Conservation (phyloP, 108 stramenopile genomes). For the Cyclotella choctawhatcheeana region DNA sequence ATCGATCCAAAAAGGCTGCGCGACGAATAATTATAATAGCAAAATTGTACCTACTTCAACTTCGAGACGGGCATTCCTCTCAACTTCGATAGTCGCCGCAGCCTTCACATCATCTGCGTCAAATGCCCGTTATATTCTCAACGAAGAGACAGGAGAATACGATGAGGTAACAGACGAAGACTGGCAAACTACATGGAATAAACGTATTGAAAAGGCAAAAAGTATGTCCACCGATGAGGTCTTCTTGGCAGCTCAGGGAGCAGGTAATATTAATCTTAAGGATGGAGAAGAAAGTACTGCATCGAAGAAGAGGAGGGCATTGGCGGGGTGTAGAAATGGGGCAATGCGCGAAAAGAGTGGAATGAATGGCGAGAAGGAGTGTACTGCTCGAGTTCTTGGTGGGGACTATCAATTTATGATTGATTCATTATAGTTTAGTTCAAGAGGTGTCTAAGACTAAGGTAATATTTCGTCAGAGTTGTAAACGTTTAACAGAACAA, state of each 20-base stretch:
- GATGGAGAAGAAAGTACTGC: conserved; percentile 56
- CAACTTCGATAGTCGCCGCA: conserved; percentile 15
- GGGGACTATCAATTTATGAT: conserved; percentile 65
- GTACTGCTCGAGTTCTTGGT: conserved; percentile 52
- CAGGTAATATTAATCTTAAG: conserved; percentile 56
- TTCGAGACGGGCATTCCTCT: conserved; percentile 30
- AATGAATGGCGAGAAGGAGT: conserved; percentile 40
- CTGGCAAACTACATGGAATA: conserved; percentile 67
- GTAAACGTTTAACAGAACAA: too few species aligned
- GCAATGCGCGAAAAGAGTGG: conserved; percentile 33
- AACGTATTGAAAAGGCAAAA: conserved; percentile 60
- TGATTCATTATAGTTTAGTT: conserved; percentile 48
- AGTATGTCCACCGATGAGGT: conserved; percentile 58
- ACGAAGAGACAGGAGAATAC: conserved; percentile 72
- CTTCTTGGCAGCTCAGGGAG: conserved; percentile 63
- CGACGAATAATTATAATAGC: too few species aligned
- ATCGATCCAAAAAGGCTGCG: neutral
- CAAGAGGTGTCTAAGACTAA: too few species aligned
- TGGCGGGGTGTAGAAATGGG: conserved; percentile 61
- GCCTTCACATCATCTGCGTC: conserved; percentile 17
- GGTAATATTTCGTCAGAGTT: too few species aligned
- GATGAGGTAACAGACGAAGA: conserved; percentile 59
- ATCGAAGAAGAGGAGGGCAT: conserved; percentile 61
- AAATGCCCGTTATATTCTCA: conserved; percentile 51
- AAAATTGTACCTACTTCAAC: neutral